phyloP scores from a whole-genome alignment of 768 basidiomycete genomes.

The Leccinum subgranulosum region DNA sequence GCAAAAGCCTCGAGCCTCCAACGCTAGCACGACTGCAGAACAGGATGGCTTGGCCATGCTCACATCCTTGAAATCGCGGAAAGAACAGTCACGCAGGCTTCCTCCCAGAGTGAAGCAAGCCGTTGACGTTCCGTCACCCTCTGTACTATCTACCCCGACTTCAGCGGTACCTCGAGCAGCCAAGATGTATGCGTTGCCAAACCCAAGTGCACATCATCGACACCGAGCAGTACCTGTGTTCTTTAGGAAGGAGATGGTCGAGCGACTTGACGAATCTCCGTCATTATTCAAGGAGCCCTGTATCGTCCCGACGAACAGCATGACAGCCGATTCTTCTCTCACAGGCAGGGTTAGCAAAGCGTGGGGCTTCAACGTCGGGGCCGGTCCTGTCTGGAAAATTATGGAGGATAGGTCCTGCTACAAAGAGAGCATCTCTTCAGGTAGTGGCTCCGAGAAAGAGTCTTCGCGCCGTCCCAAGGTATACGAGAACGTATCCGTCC shows the following conservation, averaged over 20 bases:
- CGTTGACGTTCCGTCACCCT: not conserved
- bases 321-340: slow-evolving; percentile 46
- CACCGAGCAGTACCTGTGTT: slow-evolving; percentile 67
- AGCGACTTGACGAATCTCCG: slow-evolving; percentile 55
- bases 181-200: slow-evolving; percentile 57
- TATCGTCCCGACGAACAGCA: slow-evolving; percentile 51
- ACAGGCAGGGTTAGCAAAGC: slow-evolving; percentile 59
- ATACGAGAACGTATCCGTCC: slow-evolving; percentile 42
- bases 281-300: slow-evolving; percentile 44
- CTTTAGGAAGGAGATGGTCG: slow-evolving; percentile 46
- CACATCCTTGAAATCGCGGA: slow-evolving; percentile 10
- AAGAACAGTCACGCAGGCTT: slow-evolving; percentile 17
- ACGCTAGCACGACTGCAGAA: not conserved
- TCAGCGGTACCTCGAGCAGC: slow-evolving; percentile 12
- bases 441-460: slow-evolving; percentile 39
- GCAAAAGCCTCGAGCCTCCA: not conserved
- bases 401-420: slow-evolving; percentile 76
- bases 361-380: slow-evolving; percentile 71
- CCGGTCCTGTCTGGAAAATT: slow-evolving; percentile 78
- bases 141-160: slow-evolving; percentile 4
- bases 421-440: slow-evolving; percentile 50
- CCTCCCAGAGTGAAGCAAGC: slow-evolving; percentile 15
- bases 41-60: not conserved
- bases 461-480: slow-evolving; percentile 58
- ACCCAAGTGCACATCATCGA: slow-evolving; percentile 67